Evolutionary conservation across 257 asterid genomes (phyloP).

Genomic region (Fraxinus quadrangulata): DNA sequence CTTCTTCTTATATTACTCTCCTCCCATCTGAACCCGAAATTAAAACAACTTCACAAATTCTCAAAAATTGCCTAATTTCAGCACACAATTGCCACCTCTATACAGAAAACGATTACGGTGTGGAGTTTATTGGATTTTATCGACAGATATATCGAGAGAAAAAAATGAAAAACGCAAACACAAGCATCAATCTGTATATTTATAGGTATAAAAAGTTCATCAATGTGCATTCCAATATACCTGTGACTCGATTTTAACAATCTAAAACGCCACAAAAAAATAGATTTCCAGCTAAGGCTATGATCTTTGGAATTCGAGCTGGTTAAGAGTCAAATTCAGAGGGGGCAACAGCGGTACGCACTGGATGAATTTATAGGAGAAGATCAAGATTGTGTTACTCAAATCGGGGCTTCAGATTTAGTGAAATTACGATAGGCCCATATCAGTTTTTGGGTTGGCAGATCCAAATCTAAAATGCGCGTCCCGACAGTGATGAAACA

Average conservation of each 20-base stretch:
- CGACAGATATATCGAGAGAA: neutral
- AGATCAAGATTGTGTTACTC: neutral
- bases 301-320: neutral
- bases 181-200: neutral
- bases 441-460: neutral
- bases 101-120: neutral
- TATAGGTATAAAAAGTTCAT: neutral
- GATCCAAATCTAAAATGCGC: constrained; percentile 1
- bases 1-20: neutral
- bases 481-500: constrained; percentile 2
- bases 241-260: constrained; percentile 8
- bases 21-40: neutral
- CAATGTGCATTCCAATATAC: constrained; percentile 1
- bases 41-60: neutral
- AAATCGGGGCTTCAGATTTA: neutral
- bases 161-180: neutral
- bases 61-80: neutral
- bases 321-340: neutral
- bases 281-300: neutral
- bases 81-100: neutral
- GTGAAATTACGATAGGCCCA: constrained; percentile 5
- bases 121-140: neutral
- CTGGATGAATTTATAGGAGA: neutral
- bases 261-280: neutral
- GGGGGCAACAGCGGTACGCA: neutral